Conservation (phyloP, 2,329 filamentous ascomycete species). For the Tolypocladium tundrense region DNA sequence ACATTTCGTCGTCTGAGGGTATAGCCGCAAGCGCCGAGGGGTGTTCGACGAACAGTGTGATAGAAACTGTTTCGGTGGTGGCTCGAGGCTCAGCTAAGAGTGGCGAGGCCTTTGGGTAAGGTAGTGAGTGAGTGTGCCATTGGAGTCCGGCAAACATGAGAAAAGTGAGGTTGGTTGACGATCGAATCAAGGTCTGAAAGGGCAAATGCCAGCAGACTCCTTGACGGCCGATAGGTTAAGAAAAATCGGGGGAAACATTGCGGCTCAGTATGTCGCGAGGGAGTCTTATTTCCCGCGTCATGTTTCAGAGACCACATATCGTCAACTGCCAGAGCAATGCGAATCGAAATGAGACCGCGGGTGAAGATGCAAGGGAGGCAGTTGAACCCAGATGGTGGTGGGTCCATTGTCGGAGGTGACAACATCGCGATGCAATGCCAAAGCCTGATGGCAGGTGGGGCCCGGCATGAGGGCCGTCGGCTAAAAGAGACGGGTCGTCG, state of each 20-base stretch:
- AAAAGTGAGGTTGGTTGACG: not conserved
- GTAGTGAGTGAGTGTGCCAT: not conserved
- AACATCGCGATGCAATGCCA: not conserved
- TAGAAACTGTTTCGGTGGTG: not conserved
- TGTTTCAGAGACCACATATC: constrained; percentile 11
- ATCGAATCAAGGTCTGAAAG: not conserved
- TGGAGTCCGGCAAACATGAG: not conserved
- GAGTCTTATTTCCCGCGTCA: constrained; percentile 8
- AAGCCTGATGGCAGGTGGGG: not conserved
- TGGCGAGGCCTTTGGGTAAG: not conserved
- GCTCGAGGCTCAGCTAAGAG: not conserved
- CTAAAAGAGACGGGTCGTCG: not conserved
- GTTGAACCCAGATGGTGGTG: not conserved
- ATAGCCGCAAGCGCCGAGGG: constrained; percentile 8
- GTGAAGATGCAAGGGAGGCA: constrained; percentile 4
- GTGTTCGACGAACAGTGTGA: constrained; percentile 1
- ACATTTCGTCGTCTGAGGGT: constrained; percentile 14
- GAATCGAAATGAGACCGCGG: constrained; percentile 11
- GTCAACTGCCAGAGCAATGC: constrained; percentile 10
- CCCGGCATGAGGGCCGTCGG: not conserved
- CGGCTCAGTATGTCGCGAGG: not conserved
- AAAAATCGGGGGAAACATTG: not conserved
- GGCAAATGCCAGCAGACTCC: not conserved
- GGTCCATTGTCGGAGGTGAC: not conserved
- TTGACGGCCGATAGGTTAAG: not conserved